Conservation (phyloP, 495 filamentous ascomycete species). For the Hypoxylon intermedium region DNA sequence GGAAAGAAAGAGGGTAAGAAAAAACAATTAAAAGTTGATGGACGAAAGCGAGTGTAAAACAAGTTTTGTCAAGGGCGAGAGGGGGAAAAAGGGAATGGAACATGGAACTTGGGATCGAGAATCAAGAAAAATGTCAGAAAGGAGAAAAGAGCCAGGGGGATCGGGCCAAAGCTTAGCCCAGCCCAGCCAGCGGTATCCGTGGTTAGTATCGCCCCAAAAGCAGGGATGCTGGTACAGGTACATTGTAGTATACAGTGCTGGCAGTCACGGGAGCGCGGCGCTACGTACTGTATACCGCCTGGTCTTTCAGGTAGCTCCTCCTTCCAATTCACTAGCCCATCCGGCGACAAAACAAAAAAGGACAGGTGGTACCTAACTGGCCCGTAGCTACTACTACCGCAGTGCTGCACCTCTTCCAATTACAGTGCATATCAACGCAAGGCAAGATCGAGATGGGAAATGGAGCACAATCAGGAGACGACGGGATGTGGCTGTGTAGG, state of each 20-base stretch:
- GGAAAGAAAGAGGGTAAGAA: conserved; percentile 31
- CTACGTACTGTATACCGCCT: neutral
- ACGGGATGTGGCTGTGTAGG: conserved; percentile 36
- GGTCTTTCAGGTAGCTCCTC: neutral
- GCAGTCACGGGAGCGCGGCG: neutral
- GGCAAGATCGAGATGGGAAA: conserved; percentile 30
- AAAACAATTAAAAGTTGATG: conserved; percentile 31
- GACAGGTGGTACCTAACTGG: too few species aligned
- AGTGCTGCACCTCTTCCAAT: neutral
- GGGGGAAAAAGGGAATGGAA: conserved; percentile 37
- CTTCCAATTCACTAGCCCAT: neutral
- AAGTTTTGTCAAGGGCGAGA: conserved; percentile 37
- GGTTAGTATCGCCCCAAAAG: conserved; percentile 24
- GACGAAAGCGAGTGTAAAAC: conserved; percentile 45
- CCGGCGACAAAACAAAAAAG: neutral
- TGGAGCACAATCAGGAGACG: conserved; percentile 9
- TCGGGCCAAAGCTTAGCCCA: conserved; percentile 36
- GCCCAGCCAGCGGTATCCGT: conserved; percentile 26
- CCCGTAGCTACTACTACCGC: neutral
- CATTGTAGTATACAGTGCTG: conserved; percentile 1
- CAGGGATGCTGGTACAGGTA: conserved; percentile 18
- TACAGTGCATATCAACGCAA: conserved; percentile 22
- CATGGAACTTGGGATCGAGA: conserved; percentile 41
- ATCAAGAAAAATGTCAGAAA: conserved; percentile 45
- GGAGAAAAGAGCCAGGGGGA: conserved; percentile 36